Percentiles rank a stretch among this genome's conserved stretches.
Conservation (phyloP, 805 yeast genomes). For the Wickerhamomyces bisporus region DNA sequence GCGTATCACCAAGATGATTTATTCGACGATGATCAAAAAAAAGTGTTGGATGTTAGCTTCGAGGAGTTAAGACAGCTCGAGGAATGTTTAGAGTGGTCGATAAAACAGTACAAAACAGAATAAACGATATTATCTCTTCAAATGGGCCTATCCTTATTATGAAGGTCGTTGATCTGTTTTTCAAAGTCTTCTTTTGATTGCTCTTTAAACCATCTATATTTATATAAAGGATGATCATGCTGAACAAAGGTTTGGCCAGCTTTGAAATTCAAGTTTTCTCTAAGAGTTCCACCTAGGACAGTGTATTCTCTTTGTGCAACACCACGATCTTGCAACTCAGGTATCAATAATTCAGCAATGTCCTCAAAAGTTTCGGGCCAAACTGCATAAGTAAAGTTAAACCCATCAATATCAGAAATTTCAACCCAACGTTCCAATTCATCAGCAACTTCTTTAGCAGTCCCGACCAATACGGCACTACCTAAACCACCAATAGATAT, state of each 20-base stretch:
- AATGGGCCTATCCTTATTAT: not conserved
- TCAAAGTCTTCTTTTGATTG: too few relatives aligned
- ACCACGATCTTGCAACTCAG: not conserved
- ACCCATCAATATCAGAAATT: constrained; percentile 6
- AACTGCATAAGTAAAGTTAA: not conserved
- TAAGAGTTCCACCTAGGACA: constrained; percentile 32
- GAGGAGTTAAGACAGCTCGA: constrained; percentile 47
- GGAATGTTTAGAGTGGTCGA: constrained; percentile 53
- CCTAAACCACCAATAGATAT: constrained; percentile 15
- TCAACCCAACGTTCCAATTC: constrained; percentile 1
- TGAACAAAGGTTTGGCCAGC: constrained; percentile 5
- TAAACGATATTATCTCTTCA: not conserved
- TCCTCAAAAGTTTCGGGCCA: not conserved
- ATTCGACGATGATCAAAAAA: constrained; percentile 24
- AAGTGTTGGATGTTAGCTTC: constrained; percentile 41
- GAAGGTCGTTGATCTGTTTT: too few relatives aligned
- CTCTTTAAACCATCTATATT: constrained; percentile 12
- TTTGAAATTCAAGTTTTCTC: constrained; percentile 27
- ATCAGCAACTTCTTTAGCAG: constrained; percentile 27
- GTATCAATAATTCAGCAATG: not conserved
- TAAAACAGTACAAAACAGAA: constrained; percentile 18
- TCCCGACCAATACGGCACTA: too few relatives aligned
- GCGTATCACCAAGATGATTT: constrained; percentile 16
- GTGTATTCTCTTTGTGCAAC: not conserved
- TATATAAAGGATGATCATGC: constrained; percentile 7